Conservation (phyloP, 371 early-diverging fungal species). For the Saksenaea vasiformis region DNA sequence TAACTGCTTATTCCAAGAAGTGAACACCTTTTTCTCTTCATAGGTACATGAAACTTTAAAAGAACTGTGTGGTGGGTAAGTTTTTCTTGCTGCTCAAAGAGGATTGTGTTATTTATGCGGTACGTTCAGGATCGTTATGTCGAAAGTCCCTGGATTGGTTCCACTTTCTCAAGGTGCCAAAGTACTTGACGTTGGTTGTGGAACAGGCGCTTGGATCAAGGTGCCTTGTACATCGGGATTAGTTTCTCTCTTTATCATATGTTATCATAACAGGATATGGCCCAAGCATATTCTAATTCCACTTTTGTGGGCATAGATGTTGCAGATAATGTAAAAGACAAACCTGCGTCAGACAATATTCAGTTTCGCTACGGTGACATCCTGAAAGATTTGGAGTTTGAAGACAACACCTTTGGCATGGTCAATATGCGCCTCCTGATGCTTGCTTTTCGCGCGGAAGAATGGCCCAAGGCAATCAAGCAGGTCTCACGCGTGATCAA, state of each 20-base stretch:
- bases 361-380: constrained; percentile 23
- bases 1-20: not conserved
- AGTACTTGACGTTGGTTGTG: constrained; percentile 28
- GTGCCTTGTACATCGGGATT: constrained; percentile 1
- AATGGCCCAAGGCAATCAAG: constrained; percentile 19
- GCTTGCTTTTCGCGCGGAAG: constrained; percentile 13
- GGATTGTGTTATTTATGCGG: not conserved
- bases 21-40: not conserved
- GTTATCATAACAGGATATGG: constrained; percentile 37
- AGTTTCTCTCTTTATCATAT: not conserved
- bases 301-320: constrained; percentile 50
- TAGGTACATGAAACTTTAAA: constrained; percentile 11
- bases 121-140: constrained; percentile 13
- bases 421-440: constrained; percentile 46
- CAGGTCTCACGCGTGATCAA: constrained; percentile 38
- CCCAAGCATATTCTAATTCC: constrained; percentile 42
- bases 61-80: constrained; percentile 10
- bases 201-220: constrained; percentile 29
- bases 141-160: not conserved
- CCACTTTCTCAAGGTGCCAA: constrained; percentile 8
- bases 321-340: constrained; percentile 38
- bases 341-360: constrained; percentile 31
- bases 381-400: constrained; percentile 39
- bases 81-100: not conserved
- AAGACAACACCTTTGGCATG: constrained; percentile 46